Percentiles rank a stretch among this genome's conserved stretches.
phyloP scores from a whole-genome alignment of 2,329 filamentous ascomycete species.

The Thyridium curvatum region DNA sequence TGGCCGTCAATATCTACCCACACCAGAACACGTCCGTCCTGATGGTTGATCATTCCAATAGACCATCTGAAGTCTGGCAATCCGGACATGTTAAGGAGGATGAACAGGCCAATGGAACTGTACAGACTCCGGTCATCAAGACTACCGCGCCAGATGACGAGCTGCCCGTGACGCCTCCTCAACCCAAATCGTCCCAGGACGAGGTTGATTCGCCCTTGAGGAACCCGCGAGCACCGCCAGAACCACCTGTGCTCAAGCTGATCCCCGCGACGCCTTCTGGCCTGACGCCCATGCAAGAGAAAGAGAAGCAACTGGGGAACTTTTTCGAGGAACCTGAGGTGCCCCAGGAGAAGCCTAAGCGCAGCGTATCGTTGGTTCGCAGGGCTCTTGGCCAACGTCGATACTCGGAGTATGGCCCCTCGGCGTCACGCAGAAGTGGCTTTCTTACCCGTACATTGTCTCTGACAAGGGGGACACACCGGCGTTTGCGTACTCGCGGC shows the following conservation, averaged over 20 bases:
- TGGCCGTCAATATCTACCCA: constrained; percentile 54
- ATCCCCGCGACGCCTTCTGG: constrained; percentile 59
- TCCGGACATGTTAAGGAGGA: constrained; percentile 4
- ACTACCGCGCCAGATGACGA: constrained; percentile 30
- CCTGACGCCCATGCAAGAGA: constrained; percentile 47
- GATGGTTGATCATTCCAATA: constrained; percentile 50
- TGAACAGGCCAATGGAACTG: constrained; percentile 7
- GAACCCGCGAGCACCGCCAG: constrained; percentile 54
- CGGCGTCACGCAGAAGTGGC: constrained; percentile 29
- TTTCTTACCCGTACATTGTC: constrained; percentile 48
- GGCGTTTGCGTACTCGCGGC: too few relatives aligned
- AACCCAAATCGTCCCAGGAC: constrained; percentile 39
- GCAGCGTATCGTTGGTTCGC: constrained; percentile 44
- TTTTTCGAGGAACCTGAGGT: constrained; percentile 42
- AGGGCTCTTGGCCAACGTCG: constrained; percentile 46
- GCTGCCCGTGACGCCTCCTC: constrained; percentile 45
- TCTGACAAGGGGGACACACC: constrained; percentile 30
- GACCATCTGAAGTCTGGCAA: constrained; percentile 39
- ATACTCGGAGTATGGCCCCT: constrained; percentile 37
- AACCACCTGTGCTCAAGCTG: constrained; percentile 50
- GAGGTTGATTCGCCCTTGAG: constrained; percentile 56
- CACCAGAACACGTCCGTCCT: constrained; percentile 60
- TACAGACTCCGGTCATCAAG: constrained; percentile 17
- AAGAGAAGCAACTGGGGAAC: constrained; percentile 44
- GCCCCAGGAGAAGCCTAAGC: constrained; percentile 26